Evolutionary conservation across 768 basidiomycete species (phyloP), one percentile per base, ranked within the genome.

Genomic region (Boletus pseudo-olivaceus): DNA sequence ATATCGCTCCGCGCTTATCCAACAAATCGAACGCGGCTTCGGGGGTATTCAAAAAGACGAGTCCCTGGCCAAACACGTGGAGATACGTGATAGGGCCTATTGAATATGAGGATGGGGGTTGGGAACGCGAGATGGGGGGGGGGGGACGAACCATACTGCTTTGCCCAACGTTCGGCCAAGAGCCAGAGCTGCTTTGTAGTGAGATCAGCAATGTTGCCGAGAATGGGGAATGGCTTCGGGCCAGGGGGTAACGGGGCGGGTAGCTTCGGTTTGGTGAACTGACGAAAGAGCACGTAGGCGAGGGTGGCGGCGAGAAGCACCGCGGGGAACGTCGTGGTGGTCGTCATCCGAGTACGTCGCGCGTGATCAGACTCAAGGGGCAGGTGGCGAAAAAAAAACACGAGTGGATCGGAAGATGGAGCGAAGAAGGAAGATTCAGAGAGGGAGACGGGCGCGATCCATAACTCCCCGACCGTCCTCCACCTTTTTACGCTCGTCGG

Each of bases 1-100:
- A 90, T 29, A 88, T 83, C 9, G 78, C 72, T 7, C 87, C 85
- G 30, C 82, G 79, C 63, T 81, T 85, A 51, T 90, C 88, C 58
- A 92, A 72, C 51, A 92, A 69, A 34, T 89, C 88, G 37, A 75
- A 73, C 0, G 78, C 79, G 0, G 77, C 82, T 35, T 85, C 78
- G 7, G 78, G 76, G 33, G 78, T 79, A 68, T 83, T 87, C 48
- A 90, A 62, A 69, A 90, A 85, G 30, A 90, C 73, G 33, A 91
- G 78, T 2, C 81, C 78, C 55, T 87, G 81, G 0, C 87, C 85
- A 44, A 86, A 75, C 23, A 87, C 69, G 59, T 84, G 82, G 34
- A 89, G 67, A 62, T 87, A 83, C 0, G 83, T 81, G 60, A 89
- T 72, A 44, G 78, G 80, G 45, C 88, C 88, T 60, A 49, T 38